Evolutionary conservation across 177 flowering plant genomes (phyloP), one percentile per base, ranked within the genome.

Genomic region (Vitis hybrid): DNA sequence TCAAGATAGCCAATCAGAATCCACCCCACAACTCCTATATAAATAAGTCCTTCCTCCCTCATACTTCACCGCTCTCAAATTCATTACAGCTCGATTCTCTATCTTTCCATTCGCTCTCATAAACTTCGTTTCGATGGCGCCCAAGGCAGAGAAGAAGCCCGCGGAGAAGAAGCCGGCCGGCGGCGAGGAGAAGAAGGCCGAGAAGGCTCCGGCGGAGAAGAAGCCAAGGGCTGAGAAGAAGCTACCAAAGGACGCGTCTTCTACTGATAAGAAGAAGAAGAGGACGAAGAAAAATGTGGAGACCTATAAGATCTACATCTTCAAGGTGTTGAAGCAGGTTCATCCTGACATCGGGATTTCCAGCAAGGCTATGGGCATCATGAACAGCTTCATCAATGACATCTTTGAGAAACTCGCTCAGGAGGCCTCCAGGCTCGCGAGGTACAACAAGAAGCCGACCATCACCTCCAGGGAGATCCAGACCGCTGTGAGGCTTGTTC

Each of bases 151-250:
- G 67, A 81, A 77, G 69, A 80, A 77, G 61, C 84, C 76, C 0
- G 84, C 79, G 8, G 76, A 77, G 76, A 75, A 80, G 78, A 75
- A 77, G 67, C 80, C 80, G 0, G 77, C 72, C 7, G 51, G 73
- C 67, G 65, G 80, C 66, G 71, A 75, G 78, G 81, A 70, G 72
- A 53, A 66, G 16, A 70, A 65, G 22, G 80, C 77, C 1, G 80
- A 71, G 66, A 78, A 78, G 48, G 62, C 71, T 2, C 76, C 78
- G 0, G 78, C 82, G 1, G 77, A 73, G 72, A 73, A 76, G 82
- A 79, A 79, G 62, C 79, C 79, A 1, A 72, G 61, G 66, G 81
- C 79, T 6, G 84, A 73, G 72, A 81, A 78, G 82, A 69, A 65
- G 60, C 57, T 81, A 1, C 84, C 81, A 1, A 78, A 81, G 71